Evolutionary conservation across 495 filamentous ascomycete genomes (phyloP), one percentile per base, ranked within the genome.

Genomic region (Neurospora intermedia): DNA sequence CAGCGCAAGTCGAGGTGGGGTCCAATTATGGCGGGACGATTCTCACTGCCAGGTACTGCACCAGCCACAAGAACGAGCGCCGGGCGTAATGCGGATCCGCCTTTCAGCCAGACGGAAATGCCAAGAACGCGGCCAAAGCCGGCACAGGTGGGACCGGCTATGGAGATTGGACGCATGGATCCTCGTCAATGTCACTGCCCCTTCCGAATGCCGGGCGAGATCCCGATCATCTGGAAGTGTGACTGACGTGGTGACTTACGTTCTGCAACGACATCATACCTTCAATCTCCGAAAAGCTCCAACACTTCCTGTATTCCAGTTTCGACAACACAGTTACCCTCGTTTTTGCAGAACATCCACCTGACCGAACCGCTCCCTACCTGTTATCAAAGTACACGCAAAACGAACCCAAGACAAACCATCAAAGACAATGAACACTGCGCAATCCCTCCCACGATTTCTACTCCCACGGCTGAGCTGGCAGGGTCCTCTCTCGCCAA

Each of bases 181-280:
- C 54, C 54, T 62, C 54, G 54, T 62, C 54, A 62, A 62, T 35
- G 54, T 35, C 23, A 59, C 48, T 59, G 48, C 48, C 48, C 54
- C 27, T 62, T 62, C 54, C 54, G 54, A 66, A 66, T 18, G 54
- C 54, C 15, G 54, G 54, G 27, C 54, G 13, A 4, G 7, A 38
- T 66, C 54, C 54, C 54, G 54, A 66, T 3, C 54, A 66, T 66
- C 27, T 66, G 27, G 18, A 66, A 35, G 54, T 35, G 54, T 66
- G 27, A 66, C 27, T 35, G 54, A 66, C 54, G 54, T 66, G 54
- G 54, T 66, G 54, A 96, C 73, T 95, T 98, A 93, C 73, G 4
- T 88, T 97, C 48, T 96, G 93, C 78, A 98, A 99, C 77, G 89
- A 96, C 15, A 93, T 93, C 18, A 97, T 96, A 93, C 87, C 98